phyloP scores from a whole-genome alignment of 345 rosid genomes.

The Trapa bicornis region DNA sequence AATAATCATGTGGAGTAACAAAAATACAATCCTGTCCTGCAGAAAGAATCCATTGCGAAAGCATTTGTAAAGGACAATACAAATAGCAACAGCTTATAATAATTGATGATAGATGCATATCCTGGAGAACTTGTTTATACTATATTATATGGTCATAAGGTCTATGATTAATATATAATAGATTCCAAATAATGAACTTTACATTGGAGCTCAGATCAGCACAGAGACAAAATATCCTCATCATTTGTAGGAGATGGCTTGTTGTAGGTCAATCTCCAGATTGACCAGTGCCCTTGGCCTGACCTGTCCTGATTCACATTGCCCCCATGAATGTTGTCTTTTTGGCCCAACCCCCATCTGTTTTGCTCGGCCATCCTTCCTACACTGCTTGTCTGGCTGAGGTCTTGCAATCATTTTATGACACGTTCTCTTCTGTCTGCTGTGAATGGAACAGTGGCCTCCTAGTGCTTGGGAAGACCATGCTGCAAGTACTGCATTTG shows the following conservation, averaged over 20 bases:
- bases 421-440: constrained; percentile 4
- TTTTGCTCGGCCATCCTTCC: background rate
- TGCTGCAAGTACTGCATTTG: too few species aligned
- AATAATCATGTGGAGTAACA: background rate
- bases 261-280: constrained; percentile 19
- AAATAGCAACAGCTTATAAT: background rate
- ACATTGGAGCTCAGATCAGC: background rate
- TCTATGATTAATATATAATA: background rate
- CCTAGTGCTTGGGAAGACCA: background rate
- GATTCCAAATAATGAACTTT: background rate
- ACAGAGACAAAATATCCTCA: constrained; percentile 1
- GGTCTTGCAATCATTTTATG: constrained; percentile 4
- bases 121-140: too few species aligned
- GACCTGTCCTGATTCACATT: constrained; percentile 9
- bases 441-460: constrained; percentile 1
- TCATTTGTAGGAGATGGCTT: constrained; percentile 16
- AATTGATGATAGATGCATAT: background rate
- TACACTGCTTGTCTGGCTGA: background rate
- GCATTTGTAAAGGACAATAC: background rate
- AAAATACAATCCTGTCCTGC: background rate
- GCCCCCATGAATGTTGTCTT: constrained; percentile 1
- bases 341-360: background rate
- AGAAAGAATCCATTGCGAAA: background rate
- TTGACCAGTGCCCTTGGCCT: constrained; percentile 5
- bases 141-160: background rate